phyloP scores from a whole-genome alignment of 768 basidiomycete species.

The Hypsizygus marmoreus region DNA sequence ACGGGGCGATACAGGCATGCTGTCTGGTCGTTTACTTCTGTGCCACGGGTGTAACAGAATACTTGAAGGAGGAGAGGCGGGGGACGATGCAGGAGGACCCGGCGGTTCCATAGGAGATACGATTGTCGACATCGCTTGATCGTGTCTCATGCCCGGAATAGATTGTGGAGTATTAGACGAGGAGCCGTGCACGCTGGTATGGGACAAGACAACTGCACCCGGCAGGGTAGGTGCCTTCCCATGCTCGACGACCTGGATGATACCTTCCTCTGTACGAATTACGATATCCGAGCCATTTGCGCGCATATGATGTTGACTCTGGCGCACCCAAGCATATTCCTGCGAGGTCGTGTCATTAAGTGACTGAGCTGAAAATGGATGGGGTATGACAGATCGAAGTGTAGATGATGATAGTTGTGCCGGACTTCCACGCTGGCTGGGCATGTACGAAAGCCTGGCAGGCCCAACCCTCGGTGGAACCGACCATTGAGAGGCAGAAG shows the following conservation, averaged over 20 bases:
- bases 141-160: too few relatives aligned
- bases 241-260: slow-evolving; percentile 4
- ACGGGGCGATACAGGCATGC: neutral
- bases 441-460: too few relatives aligned
- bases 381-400: neutral
- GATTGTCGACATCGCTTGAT: neutral
- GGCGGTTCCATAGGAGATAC: neutral
- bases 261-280: slow-evolving; percentile 1
- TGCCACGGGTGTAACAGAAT: slow-evolving; percentile 18
- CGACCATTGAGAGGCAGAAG: too few relatives aligned
- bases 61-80: neutral
- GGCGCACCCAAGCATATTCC: neutral
- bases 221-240: neutral
- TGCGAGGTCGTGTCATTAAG: neutral
- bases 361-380: slow-evolving; percentile 13
- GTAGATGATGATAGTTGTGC: too few relatives aligned
- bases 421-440: too few relatives aligned
- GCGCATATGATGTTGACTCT: neutral
- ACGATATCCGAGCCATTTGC: neutral
- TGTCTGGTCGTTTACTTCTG: slow-evolving; percentile 2
- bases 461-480: too few relatives aligned
- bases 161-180: too few relatives aligned
- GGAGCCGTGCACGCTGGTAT: neutral
- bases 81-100: neutral
- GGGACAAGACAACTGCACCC: neutral